A percentile compares a stretch with the other conserved stretches of the same genome.
These are phyloP conservation scores for Penicillium salamii DNA, from an alignment of 495 filamentous ascomycete genomes.

Conservation along the genomic window DNA sequence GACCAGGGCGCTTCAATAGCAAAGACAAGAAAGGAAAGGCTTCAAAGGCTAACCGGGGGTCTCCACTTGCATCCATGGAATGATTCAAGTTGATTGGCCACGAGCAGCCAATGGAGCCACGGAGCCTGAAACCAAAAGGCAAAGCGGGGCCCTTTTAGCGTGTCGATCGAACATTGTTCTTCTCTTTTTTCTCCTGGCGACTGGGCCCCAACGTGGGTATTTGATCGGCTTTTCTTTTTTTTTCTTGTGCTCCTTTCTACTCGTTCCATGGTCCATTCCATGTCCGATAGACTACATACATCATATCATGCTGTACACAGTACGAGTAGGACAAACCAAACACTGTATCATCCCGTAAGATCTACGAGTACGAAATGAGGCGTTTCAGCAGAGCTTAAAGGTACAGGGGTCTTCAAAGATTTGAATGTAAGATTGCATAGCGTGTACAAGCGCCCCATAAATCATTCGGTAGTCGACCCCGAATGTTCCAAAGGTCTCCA, in stretches of 20 bases:
- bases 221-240: background rate
- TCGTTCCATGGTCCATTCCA: too few relatives aligned
- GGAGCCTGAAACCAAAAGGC: conserved; percentile 2
- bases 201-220: background rate
- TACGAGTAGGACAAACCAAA: too few relatives aligned
- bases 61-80: conserved; percentile 1
- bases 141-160: conserved; percentile 2
- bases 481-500: conserved; percentile 9
- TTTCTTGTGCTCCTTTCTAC: too few relatives aligned
- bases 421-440: background rate
- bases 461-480: conserved; percentile 20
- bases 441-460: conserved; percentile 14
- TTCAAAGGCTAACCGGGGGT: background rate
- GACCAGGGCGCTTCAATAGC: background rate
- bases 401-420: background rate
- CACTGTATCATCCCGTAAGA: too few relatives aligned
- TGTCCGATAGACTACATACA: too few relatives aligned
- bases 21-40: background rate
- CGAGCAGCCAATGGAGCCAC: background rate
- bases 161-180: conserved; percentile 8
- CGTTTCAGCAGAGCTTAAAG: background rate
- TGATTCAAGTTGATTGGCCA: background rate
- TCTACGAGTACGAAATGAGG: too few relatives aligned
- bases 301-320: too few relatives aligned
- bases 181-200: background rate